These are phyloP conservation scores for Sextonia rubra DNA, from an alignment of 164 flowering plant species.

Conservation along the genomic window DNA sequence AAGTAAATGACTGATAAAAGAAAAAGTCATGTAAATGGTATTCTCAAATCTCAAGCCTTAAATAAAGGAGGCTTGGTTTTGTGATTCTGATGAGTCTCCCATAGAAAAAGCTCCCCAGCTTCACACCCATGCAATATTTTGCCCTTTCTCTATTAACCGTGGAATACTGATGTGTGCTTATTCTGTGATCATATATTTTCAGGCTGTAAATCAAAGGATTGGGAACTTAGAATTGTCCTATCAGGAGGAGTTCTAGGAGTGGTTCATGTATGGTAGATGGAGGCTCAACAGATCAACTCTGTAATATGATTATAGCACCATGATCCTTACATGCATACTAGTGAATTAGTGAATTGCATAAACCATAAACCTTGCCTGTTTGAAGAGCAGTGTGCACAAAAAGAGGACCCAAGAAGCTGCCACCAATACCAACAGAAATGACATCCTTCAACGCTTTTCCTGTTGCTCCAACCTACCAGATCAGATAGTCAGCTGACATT, in stretches of 20 bases:
- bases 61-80: neutral
- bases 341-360: neutral
- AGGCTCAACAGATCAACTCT: neutral
- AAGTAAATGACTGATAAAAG: neutral
- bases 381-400: conserved; percentile 99
- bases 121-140: neutral
- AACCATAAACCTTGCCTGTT: conserved; percentile 38
- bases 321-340: neutral
- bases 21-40: neutral
- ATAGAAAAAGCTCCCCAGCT: no score
- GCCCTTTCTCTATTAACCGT: neutral
- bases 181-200: neutral
- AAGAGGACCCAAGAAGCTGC: conserved; percentile 93
- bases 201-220: neutral
- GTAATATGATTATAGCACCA: neutral
- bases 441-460: conserved; percentile 82
- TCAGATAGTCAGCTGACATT: conserved; percentile 2
- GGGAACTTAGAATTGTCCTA: neutral
- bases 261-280: neutral
- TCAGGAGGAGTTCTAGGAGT: neutral
- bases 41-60: neutral
- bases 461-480: conserved; percentile 81
- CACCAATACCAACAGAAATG: conserved; percentile 85
- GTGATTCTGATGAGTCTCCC: no score
- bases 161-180: neutral